These are phyloP conservation scores for Fusarium secorum DNA, from an alignment of 2,329 filamentous ascomycete genomes.

Conservation along the genomic window DNA sequence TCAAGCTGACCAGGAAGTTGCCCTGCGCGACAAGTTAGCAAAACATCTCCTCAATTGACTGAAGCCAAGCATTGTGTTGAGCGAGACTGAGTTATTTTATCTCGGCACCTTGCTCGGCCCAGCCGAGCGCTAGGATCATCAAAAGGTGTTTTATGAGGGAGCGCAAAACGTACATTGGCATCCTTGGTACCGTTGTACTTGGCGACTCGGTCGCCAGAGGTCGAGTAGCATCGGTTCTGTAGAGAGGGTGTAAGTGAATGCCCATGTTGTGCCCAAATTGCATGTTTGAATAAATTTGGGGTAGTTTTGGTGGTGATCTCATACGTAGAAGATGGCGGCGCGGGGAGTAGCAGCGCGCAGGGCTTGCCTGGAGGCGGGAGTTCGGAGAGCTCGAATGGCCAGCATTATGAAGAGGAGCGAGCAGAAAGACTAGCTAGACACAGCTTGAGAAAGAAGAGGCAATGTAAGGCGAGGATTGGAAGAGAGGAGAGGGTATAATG, in stretches of 20 bases:
- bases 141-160: slow-evolving; percentile 18
- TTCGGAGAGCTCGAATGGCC: slow-evolving; percentile 79
- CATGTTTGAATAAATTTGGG: neutral
- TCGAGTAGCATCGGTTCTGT: slow-evolving; percentile 70
- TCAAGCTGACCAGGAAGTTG: slow-evolving; percentile 94
- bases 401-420: slow-evolving; percentile 71
- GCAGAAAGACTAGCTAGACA: slow-evolving; percentile 17
- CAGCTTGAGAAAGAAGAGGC: slow-evolving; percentile 30
- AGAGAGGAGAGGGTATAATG: slow-evolving; percentile 24
- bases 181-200: slow-evolving; percentile 94
- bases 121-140: slow-evolving; percentile 35
- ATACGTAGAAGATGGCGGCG: slow-evolving; percentile 54
- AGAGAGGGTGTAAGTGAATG: slow-evolving; percentile 29
- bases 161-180: slow-evolving; percentile 72
- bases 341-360: slow-evolving; percentile 73
- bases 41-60: slow-evolving; percentile 21
- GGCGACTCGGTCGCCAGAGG: slow-evolving; percentile 75
- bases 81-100: slow-evolving; percentile 54
- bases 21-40: slow-evolving; percentile 65
- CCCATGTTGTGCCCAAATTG: slow-evolving; percentile 21
- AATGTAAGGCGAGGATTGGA: slow-evolving; percentile 29
- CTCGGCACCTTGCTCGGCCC: slow-evolving; percentile 40
- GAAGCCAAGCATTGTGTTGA: slow-evolving; percentile 23
- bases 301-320: slow-evolving; percentile 33
- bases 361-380: slow-evolving; percentile 79